Conservation (phyloP, 495 filamentous ascomycete species). For the Geopyxis carbonaria region DNA sequence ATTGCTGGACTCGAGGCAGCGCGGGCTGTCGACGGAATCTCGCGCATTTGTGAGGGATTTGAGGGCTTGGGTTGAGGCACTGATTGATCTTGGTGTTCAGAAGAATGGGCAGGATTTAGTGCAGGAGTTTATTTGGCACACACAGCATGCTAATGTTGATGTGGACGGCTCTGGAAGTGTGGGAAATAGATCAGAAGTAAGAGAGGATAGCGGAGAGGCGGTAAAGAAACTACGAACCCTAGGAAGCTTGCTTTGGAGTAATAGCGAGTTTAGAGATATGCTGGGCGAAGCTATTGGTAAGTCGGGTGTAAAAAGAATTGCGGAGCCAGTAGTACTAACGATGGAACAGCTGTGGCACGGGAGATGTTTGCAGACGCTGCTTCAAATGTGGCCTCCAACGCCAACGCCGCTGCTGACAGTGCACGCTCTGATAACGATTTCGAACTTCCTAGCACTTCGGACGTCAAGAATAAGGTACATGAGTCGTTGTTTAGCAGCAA, state of each 20-base stretch:
- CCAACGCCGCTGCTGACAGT: conserved; percentile 11
- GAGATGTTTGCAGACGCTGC: conserved; percentile 24
- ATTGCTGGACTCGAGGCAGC: conserved; percentile 18
- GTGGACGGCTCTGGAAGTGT: conserved; percentile 8
- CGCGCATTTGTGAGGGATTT: conserved; percentile 23
- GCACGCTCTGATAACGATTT: conserved; percentile 9
- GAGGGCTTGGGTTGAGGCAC: conserved; percentile 23
- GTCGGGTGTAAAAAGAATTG: too few relatives aligned
- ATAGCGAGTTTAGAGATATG: conserved; percentile 20
- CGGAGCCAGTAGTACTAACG: too few relatives aligned
- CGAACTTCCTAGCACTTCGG: neutral
- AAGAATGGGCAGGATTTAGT: conserved; percentile 26
- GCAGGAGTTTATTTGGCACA: conserved; percentile 24
- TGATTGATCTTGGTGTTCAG: conserved; percentile 13
- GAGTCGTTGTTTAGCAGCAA: conserved; percentile 13
- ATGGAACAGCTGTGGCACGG: conserved; percentile 13
- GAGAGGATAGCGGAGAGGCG: neutral
- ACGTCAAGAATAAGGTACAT: conserved; percentile 13
- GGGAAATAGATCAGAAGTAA: conserved; percentile 4
- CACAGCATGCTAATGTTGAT: conserved; percentile 15
- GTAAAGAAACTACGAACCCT: conserved; percentile 11
- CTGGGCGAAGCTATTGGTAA: conserved; percentile 15
- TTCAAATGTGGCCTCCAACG: conserved; percentile 12
- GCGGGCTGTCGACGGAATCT: conserved; percentile 14
- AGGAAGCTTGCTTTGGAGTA: conserved; percentile 20